Base-by-base conservation (phyloP, 2,329 filamentous ascomycete species). In the Colletotrichum scovillei region DNA sequence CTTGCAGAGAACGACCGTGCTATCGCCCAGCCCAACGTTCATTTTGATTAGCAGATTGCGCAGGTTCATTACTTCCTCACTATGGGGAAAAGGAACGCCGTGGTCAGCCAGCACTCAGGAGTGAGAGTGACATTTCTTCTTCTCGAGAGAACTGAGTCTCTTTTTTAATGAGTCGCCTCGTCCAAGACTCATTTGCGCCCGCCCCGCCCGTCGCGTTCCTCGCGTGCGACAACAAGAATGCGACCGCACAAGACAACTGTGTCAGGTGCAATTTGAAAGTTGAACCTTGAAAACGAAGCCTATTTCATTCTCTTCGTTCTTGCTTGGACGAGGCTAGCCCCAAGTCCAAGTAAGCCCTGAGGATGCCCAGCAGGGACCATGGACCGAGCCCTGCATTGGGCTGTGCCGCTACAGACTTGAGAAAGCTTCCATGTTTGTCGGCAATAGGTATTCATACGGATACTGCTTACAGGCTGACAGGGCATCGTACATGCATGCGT, bases 61-160 rank as follows among this genome's bases (percentile, higher is more conserved):
- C 59, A 57, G 49, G 58, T 19, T 19, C 1, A 69, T 11, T 32
- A 35, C 2, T 22, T 58, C 11, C 19, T 19, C 55, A 35, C 38
- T 32, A 52, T 38, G 42, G 19, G 42, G 26, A 58, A 65, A 49
- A 49, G 19, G 63, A 58, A 67, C 32, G 4, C n/a, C 22, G 28
- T 35, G 24, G 22, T 26, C 38, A 49, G 28, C 38, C 38, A 49
- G 28, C 38, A 42, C 38, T 19, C 5, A 2, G 28, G 35, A 28
- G 22, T 19, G 3, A 53, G 2, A 28, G 46, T 63, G 38, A 32
- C 46, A 19, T 71, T 71, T 62, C 46, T 71, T 57, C 57, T 67
- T 56, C 42, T n/a, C 7, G 19, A n/a, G 19, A 49, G 12, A 22
- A n/a, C 19, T 11, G 19, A 49, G 8, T n/a, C 42, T n/a, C 4